phyloP scores from a whole-genome alignment of 345 rosid genomes.

The Camelina laxa region DNA sequence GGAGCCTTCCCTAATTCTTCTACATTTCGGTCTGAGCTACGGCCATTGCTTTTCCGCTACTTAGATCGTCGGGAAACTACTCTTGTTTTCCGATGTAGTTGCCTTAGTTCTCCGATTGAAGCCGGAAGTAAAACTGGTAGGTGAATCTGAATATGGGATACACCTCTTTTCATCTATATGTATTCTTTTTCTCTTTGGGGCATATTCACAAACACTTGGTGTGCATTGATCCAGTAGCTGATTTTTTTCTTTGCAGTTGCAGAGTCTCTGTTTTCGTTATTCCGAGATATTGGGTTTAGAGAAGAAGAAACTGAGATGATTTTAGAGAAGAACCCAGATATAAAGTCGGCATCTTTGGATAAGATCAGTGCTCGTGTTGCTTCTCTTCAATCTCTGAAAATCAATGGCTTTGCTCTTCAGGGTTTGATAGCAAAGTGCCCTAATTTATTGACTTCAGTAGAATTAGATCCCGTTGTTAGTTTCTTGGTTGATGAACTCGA shows the following conservation, averaged over 20 bases:
- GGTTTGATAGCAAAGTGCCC: constrained; percentile 59
- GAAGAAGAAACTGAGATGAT: constrained; percentile 52
- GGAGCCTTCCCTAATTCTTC: constrained; percentile 30
- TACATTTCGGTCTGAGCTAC: constrained; percentile 31
- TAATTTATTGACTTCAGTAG: constrained; percentile 55
- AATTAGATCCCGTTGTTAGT: constrained; percentile 49
- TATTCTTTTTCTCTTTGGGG: constrained; percentile 33
- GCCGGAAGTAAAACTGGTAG: constrained; percentile 39
- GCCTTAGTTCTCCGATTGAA: constrained; percentile 28
- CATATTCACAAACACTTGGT: constrained; percentile 38
- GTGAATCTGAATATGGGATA: constrained; percentile 20
- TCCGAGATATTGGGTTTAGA: constrained; percentile 50
- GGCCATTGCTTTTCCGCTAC: constrained; percentile 15
- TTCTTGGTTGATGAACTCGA: constrained; percentile 54
- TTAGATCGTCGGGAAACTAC: constrained; percentile 30
- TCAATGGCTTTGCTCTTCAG: constrained; percentile 53
- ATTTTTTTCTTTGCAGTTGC: constrained; percentile 29
- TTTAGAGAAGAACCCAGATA: constrained; percentile 49
- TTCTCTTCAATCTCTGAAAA: constrained; percentile 58
- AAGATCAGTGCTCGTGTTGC: constrained; percentile 46
- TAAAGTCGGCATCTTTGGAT: constrained; percentile 47
- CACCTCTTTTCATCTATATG: neutral
- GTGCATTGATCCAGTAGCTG: neutral
- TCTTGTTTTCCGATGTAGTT: constrained; percentile 40
- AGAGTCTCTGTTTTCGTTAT: constrained; percentile 51